A percentile compares a stretch with the other conserved stretches of the same genome.
Evolutionary conservation across 2,329 filamentous ascomycete species (phyloP).

Genomic region (Phaeomoniella chlamydospora): DNA sequence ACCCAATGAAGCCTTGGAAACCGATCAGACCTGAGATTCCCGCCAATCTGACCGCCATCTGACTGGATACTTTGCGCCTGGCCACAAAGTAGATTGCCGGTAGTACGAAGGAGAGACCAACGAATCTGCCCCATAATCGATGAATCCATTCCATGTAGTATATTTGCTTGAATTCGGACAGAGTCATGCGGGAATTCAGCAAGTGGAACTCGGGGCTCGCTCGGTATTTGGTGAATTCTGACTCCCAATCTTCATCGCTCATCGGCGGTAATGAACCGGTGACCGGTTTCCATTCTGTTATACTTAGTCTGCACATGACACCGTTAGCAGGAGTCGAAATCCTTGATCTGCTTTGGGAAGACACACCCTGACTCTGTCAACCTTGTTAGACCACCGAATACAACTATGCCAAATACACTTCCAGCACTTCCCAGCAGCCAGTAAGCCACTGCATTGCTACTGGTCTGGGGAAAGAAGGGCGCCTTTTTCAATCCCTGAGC

Average conservation of each 20-base stretch:
- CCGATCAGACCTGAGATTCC: slow-evolving; percentile 84
- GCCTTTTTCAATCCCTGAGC: neutral
- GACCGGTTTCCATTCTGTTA: slow-evolving; percentile 96
- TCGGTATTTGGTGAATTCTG: slow-evolving; percentile 85
- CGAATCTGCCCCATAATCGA: slow-evolving; percentile 81
- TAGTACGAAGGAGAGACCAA: slow-evolving; percentile 78
- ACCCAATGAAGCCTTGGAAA: slow-evolving; percentile 88
- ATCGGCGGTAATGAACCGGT: slow-evolving; percentile 81
- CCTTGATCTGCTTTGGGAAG: too few relatives aligned
- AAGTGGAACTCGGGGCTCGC: slow-evolving; percentile 84
- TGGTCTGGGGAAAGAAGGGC: slow-evolving; percentile 40
- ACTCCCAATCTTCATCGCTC: slow-evolving; percentile 69
- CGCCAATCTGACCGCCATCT: slow-evolving; percentile 61
- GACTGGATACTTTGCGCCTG: slow-evolving; percentile 59
- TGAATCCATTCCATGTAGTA: slow-evolving; percentile 99
- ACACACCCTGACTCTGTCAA: slow-evolving; percentile 87
- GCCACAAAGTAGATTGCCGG: slow-evolving; percentile 82
- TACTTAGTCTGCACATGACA: slow-evolving; percentile 55
- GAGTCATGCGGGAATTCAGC: slow-evolving; percentile 82
- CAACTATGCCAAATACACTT: slow-evolving; percentile 91
- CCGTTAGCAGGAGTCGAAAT: slow-evolving; percentile 3
- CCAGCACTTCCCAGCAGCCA: slow-evolving; percentile 86
- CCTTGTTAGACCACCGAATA: slow-evolving; percentile 85
- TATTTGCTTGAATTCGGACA: slow-evolving; percentile 93
- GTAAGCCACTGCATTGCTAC: slow-evolving; percentile 66